Percentiles rank a stretch among this genome's conserved stretches.
These are phyloP conservation scores for Scheffersomyces lignosus DNA, from an alignment of 805 yeast species.

Conservation along the genomic window DNA sequence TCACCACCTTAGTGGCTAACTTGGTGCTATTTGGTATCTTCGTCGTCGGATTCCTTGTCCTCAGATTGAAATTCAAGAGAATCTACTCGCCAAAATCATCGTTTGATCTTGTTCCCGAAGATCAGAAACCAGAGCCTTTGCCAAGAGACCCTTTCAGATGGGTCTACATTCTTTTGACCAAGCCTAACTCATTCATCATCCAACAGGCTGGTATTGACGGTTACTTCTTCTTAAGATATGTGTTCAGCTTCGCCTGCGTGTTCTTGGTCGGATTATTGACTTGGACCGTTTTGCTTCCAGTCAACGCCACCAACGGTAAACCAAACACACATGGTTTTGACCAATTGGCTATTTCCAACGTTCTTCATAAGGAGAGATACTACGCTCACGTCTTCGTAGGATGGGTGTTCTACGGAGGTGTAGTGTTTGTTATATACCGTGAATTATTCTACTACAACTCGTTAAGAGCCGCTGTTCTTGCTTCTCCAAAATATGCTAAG, in stretches of 20 bases:
- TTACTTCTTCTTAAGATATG: slow-evolving; percentile 80
- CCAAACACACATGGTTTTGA: slow-evolving; percentile 71
- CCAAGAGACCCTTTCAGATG: slow-evolving; percentile 70
- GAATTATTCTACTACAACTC: slow-evolving; percentile 79
- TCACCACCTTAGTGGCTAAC: slow-evolving; percentile 70
- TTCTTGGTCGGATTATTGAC: slow-evolving; percentile 48
- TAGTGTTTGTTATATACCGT: slow-evolving; percentile 74
- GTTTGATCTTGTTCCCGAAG: slow-evolving; percentile 55
- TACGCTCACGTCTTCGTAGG: slow-evolving; percentile 84
- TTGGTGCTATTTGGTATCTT: slow-evolving; percentile 65
- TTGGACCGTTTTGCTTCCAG: slow-evolving; percentile 75
- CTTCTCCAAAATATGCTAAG: slow-evolving; percentile 79
- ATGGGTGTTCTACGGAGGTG: slow-evolving; percentile 73
- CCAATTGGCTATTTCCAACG: slow-evolving; percentile 75
- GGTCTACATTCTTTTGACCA: slow-evolving; percentile 61
- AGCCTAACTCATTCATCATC: slow-evolving; percentile 73
- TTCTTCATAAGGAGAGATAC: slow-evolving; percentile 58
- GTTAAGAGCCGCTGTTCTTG: slow-evolving; percentile 70
- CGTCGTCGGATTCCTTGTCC: slow-evolving; percentile 57
- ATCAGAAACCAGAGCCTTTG: slow-evolving; percentile 70
- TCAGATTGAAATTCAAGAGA: slow-evolving; percentile 66
- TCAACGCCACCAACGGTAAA: slow-evolving; percentile 71
- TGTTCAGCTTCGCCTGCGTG: slow-evolving; percentile 54
- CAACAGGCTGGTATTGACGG: slow-evolving; percentile 94
- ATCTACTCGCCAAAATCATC: slow-evolving; percentile 84